Evolutionary conservation across 2,329 filamentous ascomycete species (phyloP).

Genomic region (Ploettnerulaceae sp.): DNA sequence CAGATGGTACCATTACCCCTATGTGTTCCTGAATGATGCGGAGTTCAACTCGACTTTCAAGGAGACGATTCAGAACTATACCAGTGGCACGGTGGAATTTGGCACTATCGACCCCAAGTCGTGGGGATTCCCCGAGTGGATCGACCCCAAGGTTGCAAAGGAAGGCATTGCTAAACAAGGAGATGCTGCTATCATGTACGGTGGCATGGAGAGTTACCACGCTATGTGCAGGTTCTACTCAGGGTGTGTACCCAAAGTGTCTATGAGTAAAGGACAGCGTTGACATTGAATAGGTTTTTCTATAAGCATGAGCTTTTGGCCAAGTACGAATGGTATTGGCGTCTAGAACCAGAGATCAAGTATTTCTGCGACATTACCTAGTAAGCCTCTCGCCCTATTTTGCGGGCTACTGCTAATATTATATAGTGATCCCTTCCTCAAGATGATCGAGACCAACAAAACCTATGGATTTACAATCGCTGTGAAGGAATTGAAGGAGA

Average conservation of each 20-base stretch:
- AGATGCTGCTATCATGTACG: slow-evolving; percentile 97
- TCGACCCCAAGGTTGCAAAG: slow-evolving; percentile 86
- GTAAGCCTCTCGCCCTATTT: slow-evolving; percentile 44
- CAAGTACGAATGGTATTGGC: slow-evolving; percentile 99
- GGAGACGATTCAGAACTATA: slow-evolving; percentile 81
- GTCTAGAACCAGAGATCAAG: slow-evolving; percentile 97
- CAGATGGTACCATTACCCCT: slow-evolving; percentile 96
- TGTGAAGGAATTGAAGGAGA: slow-evolving; percentile 95
- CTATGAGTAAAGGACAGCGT: not conserved
- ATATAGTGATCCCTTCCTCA: slow-evolving; percentile 80
- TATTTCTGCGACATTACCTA: slow-evolving; percentile 99
- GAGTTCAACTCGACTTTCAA: slow-evolving; percentile 96
- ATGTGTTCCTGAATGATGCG: slow-evolving; percentile 95
- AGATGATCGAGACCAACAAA: slow-evolving; percentile 93
- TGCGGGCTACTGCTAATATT: slow-evolving; percentile 31
- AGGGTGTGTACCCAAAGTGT: slow-evolving; percentile 53
- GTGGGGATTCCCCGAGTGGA: slow-evolving; percentile 98
- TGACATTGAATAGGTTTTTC: slow-evolving; percentile 62
- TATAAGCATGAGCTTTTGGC: slow-evolving; percentile 92
- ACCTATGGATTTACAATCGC: slow-evolving; percentile 99
- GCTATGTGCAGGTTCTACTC: slow-evolving; percentile 99
- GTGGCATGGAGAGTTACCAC: slow-evolving; percentile 97
- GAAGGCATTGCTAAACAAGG: slow-evolving; percentile 97
- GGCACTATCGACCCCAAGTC: slow-evolving; percentile 85
- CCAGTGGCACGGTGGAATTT: slow-evolving; percentile 83